Base-by-base conservation (phyloP, 169 alveolate species). In the Cryptosporidium viatorum region DNA sequence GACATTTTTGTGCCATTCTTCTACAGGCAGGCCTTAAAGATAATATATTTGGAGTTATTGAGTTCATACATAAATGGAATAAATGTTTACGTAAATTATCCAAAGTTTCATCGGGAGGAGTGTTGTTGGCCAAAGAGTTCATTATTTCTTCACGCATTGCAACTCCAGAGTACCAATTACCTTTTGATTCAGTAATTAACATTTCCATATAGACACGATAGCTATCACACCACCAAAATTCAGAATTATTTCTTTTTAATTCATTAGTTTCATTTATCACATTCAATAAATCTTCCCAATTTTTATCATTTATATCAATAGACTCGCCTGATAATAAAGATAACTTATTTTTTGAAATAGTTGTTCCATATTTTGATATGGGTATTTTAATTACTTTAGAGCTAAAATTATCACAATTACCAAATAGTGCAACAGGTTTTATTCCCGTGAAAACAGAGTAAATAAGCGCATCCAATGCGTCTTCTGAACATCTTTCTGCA, bases 1-100 rank as follows among this genome's bases (percentile, higher is more conserved):
- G 74, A 41, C 89, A 80, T 35, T 80, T 80, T 41, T 80, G 89
- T 60, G 89, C 80, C 89, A 80, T 80, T 41, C 89, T 80, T 37
- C 89, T 59, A 33, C 89, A 80, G 4, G 89, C 69, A 60, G 89
- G 39, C 21, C 51, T 80, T 52, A 80, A 48, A 26, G 89, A 80
- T 43, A 80, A 29, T 26, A 80, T 80, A 50, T 80, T 80, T 18
- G 89, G 62, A 5, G 65, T 48, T 43, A 80, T 80, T 16, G 89
- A 62, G 55, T 41, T 65, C 65, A 80, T 62, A 21, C 71, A 80
- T n/a, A 80, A 29, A 26, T 80, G 75, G 52, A 29, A 26, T n/a
- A 80, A 26, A 33, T 80, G 89, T 1, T 43, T 67, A 26, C 89
- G 73, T 18, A 80, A 37, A 37, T 62, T 18, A 23, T 41, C 16